Base-by-base conservation (phyloP, 1,284 basidiomycete species). In the Ganoderma boninense region DNA sequence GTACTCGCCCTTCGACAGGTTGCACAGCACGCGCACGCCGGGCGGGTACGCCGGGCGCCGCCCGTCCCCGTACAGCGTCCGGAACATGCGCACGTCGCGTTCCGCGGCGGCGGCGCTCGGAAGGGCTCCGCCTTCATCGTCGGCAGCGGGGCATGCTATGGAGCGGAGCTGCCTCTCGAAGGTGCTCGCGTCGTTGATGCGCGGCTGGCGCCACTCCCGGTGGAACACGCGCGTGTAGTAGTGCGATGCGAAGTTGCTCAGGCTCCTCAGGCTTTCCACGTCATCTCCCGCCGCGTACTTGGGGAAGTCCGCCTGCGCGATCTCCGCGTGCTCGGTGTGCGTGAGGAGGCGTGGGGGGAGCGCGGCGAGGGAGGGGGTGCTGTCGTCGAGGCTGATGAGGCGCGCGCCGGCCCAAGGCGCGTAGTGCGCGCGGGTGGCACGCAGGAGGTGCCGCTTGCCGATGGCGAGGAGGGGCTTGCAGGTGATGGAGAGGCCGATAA, bases 1-100 rank as follows among this genome's bases (percentile, higher is more conserved):
- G 46, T 68, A 68, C 56, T 68, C 67, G 26, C 67, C 65, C 26
- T 71, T 68, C 26, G 64, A 62, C 54, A 71, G 52, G 64, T 71
- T 71, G 62, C 70, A 71, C 29, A 71, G 56, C 16, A 71, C 67
- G 38, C 44, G 62, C 46, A 20, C 18, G 35, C 70, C 67, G 2
- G 65, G 42, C 14, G 56, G 35, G 43, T 61, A 65, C 60, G 64
- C 23, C 64, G 68, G 32, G 5, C 64, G 59, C 10, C 64, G 32
- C 5, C 68, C 68, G 64, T 69, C 68, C 11, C 68, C 68, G 59
- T 69, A 66, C 18, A 69, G 61, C n/a, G 60, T 35, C 40, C 20
- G 13, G 60, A 69, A 66, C 67, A 68, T 68, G 40, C 8, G 13
- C 35, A 29, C 60, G 60, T 62, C 60, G 38, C 49, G 63, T 29